These are phyloP conservation scores for Inonotus hispidus DNA, from an alignment of 1,284 basidiomycete genomes.

Conservation along the genomic window DNA sequence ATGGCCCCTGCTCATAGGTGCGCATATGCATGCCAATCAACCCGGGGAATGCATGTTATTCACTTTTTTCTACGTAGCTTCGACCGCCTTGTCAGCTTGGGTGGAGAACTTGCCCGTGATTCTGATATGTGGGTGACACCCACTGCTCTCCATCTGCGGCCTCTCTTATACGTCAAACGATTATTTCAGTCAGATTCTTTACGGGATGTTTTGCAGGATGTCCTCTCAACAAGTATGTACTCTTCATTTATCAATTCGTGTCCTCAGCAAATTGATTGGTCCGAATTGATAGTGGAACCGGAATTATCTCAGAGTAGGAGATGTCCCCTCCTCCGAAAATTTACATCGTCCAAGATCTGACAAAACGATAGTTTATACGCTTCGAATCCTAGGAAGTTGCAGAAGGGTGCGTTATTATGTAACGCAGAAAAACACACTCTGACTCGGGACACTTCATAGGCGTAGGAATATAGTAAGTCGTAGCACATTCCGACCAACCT, in stretches of 20 bases:
- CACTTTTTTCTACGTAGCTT: slow-evolving; percentile 3
- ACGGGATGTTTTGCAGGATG: slow-evolving; percentile 21
- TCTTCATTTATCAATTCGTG: neutral
- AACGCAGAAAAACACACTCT: too few relatives aligned
- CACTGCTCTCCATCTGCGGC: too few relatives aligned
- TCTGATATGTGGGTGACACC: slow-evolving; percentile 20
- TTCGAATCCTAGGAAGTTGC: slow-evolving; percentile 6
- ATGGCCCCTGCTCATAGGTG: slow-evolving; percentile 26
- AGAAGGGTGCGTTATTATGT: slow-evolving; percentile 5
- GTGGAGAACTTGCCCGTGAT: slow-evolving; percentile 22
- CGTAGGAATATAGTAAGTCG: slow-evolving; percentile 13
- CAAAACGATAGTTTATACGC: slow-evolving; percentile 4
- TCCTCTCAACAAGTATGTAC: slow-evolving; percentile 22
- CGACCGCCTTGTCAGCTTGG: slow-evolving; percentile 21
- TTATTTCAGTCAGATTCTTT: slow-evolving; percentile 21
- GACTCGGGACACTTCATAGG: neutral
- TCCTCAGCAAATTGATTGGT: neutral
- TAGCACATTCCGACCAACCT: neutral
- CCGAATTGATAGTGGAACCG: slow-evolving; percentile 8
- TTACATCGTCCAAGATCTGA: neutral
- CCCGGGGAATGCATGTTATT: too few relatives aligned
- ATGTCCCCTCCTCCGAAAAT: neutral
- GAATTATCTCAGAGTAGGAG: slow-evolving; percentile 16
- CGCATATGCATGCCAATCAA: neutral
- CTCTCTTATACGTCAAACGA: neutral